Base-by-base conservation (phyloP, 495 filamentous ascomycete species). In the Aspergillus egyptiacus region DNA sequence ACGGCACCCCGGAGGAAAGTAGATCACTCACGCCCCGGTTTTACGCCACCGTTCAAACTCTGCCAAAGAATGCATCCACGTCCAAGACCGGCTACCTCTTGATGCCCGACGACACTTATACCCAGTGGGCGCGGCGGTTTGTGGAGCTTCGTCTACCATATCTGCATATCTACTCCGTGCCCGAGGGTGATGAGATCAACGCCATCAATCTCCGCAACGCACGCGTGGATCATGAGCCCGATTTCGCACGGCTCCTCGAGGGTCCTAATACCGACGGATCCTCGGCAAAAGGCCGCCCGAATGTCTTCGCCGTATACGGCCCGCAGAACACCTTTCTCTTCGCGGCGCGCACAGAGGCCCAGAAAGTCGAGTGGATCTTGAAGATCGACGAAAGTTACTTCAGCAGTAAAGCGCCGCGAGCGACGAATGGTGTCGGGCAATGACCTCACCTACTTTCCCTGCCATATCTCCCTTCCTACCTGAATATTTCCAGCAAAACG, bases 281-380 rank as follows among this genome's bases (percentile, higher is more conserved):
- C n/a, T n/a, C 56, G 64, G 67, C 69, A 56, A 80, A 64, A 60
- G 77, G 73, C 42, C 78, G 69, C 47, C 76, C 80, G 25, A 84
- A 84, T 55, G 83, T 97, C 30, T 98, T 91, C 73, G 93, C 94
- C 10, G 80, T 99, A 37, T 97, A 96, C 61, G 91, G 87, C 30
- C 84, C 83, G 50, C 81, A 91, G 58, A 96, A 95, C 58, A 94
- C 91, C 30, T 99, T 87, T 79, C 72, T 99, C 42, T 97, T 99
- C 68, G 87, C 88, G 19, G 86, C 88, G 34, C 73, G 89, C 38
- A 88, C 79, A 48, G 91, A 96, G 69, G 71, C 81, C 11, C 89
- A 96, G 59, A 95, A 94, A 71, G 81, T 89, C 19, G 91, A 96
- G 60, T 98, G 93, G 93, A 93, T 97, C 56, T 70, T 87, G 56